phyloP scores from a whole-genome alignment of 805 yeast species.

The Saturnispora halmiae region DNA sequence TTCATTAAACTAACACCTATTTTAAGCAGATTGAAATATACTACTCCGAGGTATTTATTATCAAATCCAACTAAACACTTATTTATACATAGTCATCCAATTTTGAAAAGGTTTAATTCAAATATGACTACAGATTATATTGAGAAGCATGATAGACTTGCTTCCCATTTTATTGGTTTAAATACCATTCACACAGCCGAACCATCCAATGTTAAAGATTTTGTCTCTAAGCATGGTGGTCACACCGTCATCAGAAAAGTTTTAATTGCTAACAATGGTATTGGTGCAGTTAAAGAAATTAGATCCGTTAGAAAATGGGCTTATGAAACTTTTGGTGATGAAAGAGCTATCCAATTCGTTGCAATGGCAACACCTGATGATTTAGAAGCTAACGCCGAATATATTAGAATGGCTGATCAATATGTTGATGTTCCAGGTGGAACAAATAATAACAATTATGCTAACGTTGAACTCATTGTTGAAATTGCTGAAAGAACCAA shows the following conservation, averaged over 20 bases:
- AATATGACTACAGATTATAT: slow-evolving; percentile 9
- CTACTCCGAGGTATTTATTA: background rate
- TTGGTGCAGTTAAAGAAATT: slow-evolving; percentile 97
- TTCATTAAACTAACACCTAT: background rate
- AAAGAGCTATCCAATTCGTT: slow-evolving; percentile 84
- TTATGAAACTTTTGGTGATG: slow-evolving; percentile 96
- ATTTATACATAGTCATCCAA: background rate
- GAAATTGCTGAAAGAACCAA: slow-evolving; percentile 95
- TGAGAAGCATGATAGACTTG: slow-evolving; percentile 33
- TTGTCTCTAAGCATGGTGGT: slow-evolving; percentile 79
- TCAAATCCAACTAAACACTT: background rate
- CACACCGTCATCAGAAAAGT: slow-evolving; percentile 89
- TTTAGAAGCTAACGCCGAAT: slow-evolving; percentile 91
- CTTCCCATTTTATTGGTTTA: slow-evolving; percentile 73
- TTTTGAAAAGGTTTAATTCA: background rate
- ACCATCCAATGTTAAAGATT: slow-evolving; percentile 70
- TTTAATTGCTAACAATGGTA: slow-evolving; percentile 96
- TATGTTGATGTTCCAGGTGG: slow-evolving; percentile 99
- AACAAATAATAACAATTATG: slow-evolving; percentile 95
- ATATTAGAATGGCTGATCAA: slow-evolving; percentile 98
- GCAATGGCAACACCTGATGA: slow-evolving; percentile 99
- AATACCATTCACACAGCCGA: slow-evolving; percentile 72
- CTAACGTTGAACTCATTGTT: slow-evolving; percentile 94
- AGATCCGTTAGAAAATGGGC: slow-evolving; percentile 98
- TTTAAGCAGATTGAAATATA: background rate